A percentile compares a stretch with the other conserved stretches of the same genome.
These are phyloP conservation scores for Marsdenia floribunda DNA, from an alignment of 257 asterid species.

Conservation along the genomic window DNA sequence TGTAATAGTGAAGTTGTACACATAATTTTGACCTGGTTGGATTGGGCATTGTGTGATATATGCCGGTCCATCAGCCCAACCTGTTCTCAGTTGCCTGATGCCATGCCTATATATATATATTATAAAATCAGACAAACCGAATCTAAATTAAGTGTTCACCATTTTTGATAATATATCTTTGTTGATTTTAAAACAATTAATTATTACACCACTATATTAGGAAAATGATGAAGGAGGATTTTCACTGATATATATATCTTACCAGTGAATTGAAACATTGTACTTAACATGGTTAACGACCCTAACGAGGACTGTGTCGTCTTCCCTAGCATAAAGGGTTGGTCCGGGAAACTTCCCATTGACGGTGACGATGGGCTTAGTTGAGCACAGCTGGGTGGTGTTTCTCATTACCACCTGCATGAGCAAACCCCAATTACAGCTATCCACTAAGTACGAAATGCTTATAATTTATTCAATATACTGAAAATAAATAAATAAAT, in stretches of 20 bases:
- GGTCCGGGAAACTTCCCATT: slow-evolving; percentile 90
- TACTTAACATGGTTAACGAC: slow-evolving; percentile 83
- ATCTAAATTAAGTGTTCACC: not conserved
- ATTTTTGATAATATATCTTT: too few species aligned
- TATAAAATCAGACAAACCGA: too few species aligned
- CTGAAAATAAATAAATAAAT: too few species aligned
- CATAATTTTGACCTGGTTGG: slow-evolving; percentile 58
- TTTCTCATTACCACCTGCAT: slow-evolving; percentile 69
- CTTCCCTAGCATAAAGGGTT: slow-evolving; percentile 82
- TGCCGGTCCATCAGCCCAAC: slow-evolving; percentile 98
- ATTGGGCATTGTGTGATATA: slow-evolving; percentile 93
- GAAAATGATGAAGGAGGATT: too few species aligned
- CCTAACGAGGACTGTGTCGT: slow-evolving; percentile 51
- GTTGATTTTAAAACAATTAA: too few species aligned
- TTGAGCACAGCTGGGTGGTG: slow-evolving; percentile 53
- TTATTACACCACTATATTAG: too few species aligned
- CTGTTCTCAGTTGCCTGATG: slow-evolving; percentile 66
- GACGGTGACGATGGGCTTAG: slow-evolving; percentile 64
- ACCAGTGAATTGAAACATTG: slow-evolving; percentile 86
- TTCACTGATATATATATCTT: too few species aligned
- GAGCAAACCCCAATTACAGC: too few species aligned
- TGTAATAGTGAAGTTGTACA: slow-evolving; percentile 75
- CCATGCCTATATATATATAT: too few species aligned
- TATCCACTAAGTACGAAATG: too few species aligned
- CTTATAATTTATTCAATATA: too few species aligned